phyloP scores from a whole-genome alignment of 2,329 filamentous ascomycete species.

The Trichoderma cornu-damae region DNA sequence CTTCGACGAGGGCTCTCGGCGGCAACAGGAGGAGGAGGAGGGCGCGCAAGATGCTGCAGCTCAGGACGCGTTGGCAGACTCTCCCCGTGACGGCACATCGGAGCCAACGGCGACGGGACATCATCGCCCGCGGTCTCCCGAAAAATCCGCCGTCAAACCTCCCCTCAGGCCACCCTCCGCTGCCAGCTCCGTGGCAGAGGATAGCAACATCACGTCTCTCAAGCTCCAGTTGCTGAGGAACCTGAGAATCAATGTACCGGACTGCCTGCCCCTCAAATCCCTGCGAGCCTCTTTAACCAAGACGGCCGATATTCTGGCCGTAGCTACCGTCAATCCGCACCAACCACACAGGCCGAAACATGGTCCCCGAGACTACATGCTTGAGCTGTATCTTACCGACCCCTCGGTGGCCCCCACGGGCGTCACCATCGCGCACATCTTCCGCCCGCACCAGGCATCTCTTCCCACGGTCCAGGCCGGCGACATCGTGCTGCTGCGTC shows the following conservation, averaged over 20 bases:
- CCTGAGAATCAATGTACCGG: slow-evolving; percentile 46
- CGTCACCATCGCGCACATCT: slow-evolving; percentile 53
- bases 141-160: background rate
- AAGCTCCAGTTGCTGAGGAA: slow-evolving; percentile 44
- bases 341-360: slow-evolving; percentile 51
- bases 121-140: slow-evolving; percentile 6
- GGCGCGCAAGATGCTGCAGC: slow-evolving; percentile 23
- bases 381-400: slow-evolving; percentile 55
- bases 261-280: slow-evolving; percentile 48
- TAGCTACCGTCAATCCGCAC: slow-evolving; percentile 48
- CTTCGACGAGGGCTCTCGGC: slow-evolving; percentile 21
- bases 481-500: slow-evolving; percentile 54
- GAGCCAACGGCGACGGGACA: background rate
- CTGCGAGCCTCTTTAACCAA: slow-evolving; percentile 47
- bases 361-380: slow-evolving; percentile 55
- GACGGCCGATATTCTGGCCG: slow-evolving; percentile 49
- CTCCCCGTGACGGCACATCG: background rate
- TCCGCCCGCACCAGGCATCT: slow-evolving; percentile 52
- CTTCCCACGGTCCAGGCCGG: slow-evolving; percentile 52
- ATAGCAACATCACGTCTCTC: slow-evolving; percentile 32
- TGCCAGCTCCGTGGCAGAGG: slow-evolving; percentile 23
- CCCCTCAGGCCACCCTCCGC: slow-evolving; percentile 29
- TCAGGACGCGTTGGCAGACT: slow-evolving; percentile 11
- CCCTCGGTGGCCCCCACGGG: slow-evolving; percentile 46
- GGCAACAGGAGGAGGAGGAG: background rate